Evolutionary conservation across 2,329 filamentous ascomycete genomes (phyloP), one percentile per base, ranked within the genome.

Genomic region (Botryosphaeria dothidea): DNA sequence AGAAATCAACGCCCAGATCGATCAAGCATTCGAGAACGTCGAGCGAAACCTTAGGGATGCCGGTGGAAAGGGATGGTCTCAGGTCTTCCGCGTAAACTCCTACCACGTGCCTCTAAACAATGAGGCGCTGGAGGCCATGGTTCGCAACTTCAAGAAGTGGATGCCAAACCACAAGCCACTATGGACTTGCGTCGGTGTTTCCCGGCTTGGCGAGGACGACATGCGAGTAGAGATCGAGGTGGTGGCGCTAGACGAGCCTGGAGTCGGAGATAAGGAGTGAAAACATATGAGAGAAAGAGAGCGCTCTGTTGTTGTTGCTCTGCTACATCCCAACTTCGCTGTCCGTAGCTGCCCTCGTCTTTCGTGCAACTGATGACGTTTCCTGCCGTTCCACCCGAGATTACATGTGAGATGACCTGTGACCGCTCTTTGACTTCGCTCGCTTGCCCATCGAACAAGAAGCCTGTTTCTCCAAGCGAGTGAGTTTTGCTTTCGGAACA

Each of bases 41-140:
- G 84, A 89, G 1, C 70, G 78, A 4, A 76, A 72, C 29, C 73
- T 89, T 4, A 80, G 78, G 46, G 69, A 81, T 17, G 85, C 85
- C 0, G 86, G 87, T 1, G 84, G 84, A 0, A 81, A 83, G 65
- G 85, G 84, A 2, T 86, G 83, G 83, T 71, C 72, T n/a, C 83
- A 88, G 65, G 86, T 88, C 0, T 78, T 70, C 61, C 67, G 73
- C 8, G 68, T 78, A 6, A 73, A 74, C 36, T 68, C 65, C 3
- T 73, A 73, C 54, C 69, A 71, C 36, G 62, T 71, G 1, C 67
- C 68, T 0, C 34, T 71, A 7, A 67, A 71, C 48, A 63, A 70
- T 3, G 68, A 70, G 49, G 67, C 69, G 0, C 5, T 73, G 25
- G 64, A n/a, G 3, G 67, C 67, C 8, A 71, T 71, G 69, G 54